phyloP scores from a whole-genome alignment of 805 yeast species.

The Blastobotrys peoriensis region DNA sequence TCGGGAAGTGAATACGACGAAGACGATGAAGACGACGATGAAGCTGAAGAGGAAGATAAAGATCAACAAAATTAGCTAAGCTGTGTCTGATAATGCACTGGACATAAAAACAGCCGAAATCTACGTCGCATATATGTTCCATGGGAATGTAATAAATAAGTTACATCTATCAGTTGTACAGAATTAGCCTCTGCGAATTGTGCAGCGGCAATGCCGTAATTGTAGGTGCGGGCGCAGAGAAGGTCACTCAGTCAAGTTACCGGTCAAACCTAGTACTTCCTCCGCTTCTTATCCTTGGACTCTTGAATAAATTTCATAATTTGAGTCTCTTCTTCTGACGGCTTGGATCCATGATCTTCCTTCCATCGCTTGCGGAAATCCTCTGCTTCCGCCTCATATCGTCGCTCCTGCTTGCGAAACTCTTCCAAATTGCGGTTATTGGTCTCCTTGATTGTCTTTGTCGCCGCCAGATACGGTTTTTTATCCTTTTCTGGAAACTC shows the following conservation, averaged over 20 bases:
- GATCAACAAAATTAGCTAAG: conserved; percentile 21
- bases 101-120: too few species aligned
- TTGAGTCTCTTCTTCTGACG: conserved; percentile 24
- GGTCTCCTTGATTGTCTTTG: conserved; percentile 30
- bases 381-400: conserved; percentile 34
- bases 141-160: too few species aligned
- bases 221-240: too few species aligned
- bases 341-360: conserved; percentile 30
- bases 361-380: conserved; percentile 34
- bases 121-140: too few species aligned
- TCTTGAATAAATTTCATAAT: conserved; percentile 18
- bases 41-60: conserved; percentile 25
- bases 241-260: too few species aligned
- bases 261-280: background rate
- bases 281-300: conserved; percentile 1
- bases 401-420: conserved; percentile 26
- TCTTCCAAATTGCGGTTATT: conserved; percentile 31
- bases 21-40: conserved; percentile 28
- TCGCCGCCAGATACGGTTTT: conserved; percentile 32
- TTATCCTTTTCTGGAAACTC: conserved; percentile 33
- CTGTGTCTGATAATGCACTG: too few species aligned
- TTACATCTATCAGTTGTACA: too few species aligned
- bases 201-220: too few species aligned
- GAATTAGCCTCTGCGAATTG: too few species aligned
- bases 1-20: conserved; percentile 40